Evolutionary conservation across 169 alveolate genomes (phyloP).

Genomic region (Plasmodium cynomolgi): DNA sequence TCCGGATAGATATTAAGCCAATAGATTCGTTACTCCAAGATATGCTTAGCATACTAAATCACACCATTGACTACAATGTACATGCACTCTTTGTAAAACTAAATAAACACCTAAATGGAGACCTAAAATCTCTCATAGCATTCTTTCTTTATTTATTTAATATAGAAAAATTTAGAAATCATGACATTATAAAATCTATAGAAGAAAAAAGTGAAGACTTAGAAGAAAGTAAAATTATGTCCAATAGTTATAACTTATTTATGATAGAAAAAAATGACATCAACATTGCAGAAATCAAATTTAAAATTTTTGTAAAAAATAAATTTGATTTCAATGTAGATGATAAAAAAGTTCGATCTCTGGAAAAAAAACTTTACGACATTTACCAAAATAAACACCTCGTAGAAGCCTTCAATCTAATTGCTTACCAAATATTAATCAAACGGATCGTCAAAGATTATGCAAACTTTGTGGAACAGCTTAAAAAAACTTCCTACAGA

Average conservation of each 20-base stretch:
- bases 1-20: background rate
- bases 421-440: constrained; percentile 3
- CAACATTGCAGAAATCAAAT: background rate
- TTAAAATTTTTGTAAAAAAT: constrained; percentile 21
- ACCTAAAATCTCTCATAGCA: constrained; percentile 8
- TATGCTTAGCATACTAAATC: constrained; percentile 19
- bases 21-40: background rate
- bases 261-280: constrained; percentile 20
- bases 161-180: background rate
- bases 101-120: constrained; percentile 33
- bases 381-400: background rate
- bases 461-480: background rate
- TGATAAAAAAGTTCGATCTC: background rate
- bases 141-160: background rate
- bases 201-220: background rate
- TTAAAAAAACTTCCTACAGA: background rate
- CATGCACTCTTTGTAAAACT: constrained; percentile 13
- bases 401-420: background rate
- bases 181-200: background rate
- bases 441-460: background rate
- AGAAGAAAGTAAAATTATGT: background rate
- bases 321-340: constrained; percentile 5
- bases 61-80: background rate
- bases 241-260: background rate
- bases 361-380: constrained; percentile 22